Evolutionary conservation across 139 green algal genomes (phyloP).

Genomic region (Chlorella vulgaris): DNA sequence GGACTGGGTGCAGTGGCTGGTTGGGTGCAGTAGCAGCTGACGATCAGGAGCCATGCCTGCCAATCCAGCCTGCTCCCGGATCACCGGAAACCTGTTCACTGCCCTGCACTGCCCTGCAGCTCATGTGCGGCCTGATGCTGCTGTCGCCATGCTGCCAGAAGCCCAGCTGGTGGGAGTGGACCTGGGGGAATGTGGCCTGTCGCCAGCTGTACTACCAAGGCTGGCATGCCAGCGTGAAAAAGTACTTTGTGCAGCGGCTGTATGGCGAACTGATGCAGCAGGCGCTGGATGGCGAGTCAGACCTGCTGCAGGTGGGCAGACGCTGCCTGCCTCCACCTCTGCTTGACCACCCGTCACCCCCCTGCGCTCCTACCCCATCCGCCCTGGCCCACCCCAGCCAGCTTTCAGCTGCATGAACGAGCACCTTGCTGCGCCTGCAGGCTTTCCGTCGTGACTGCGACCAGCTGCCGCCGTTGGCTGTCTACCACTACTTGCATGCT

Average conservation of each 20-base stretch:
- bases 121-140: constrained; percentile 45
- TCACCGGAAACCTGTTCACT: too few species aligned
- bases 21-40: too few species aligned
- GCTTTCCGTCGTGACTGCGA: constrained; percentile 31
- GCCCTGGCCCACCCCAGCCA: background rate
- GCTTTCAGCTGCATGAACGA: too few species aligned
- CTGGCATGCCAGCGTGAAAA: constrained; percentile 7
- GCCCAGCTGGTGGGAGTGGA: constrained; percentile 56
- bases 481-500: constrained; percentile 37
- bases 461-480: constrained; percentile 20
- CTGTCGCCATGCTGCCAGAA: constrained; percentile 39
- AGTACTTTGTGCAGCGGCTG: constrained; percentile 18
- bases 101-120: background rate
- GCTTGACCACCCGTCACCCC: too few species aligned
- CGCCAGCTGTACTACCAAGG: constrained; percentile 23
- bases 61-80: too few species aligned
- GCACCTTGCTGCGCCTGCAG: too few species aligned
- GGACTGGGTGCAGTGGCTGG: too few species aligned
- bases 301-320: constrained; percentile 21
- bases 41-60: too few species aligned
- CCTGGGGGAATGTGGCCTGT: constrained; percentile 24
- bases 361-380: background rate
- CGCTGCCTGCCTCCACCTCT: too few species aligned
- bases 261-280: constrained; percentile 29
- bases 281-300: constrained; percentile 29